Evolutionary conservation across 306 rosid genomes (phyloP), one percentile per base, ranked within the genome.

Genomic region (Quillaja saponaria): DNA sequence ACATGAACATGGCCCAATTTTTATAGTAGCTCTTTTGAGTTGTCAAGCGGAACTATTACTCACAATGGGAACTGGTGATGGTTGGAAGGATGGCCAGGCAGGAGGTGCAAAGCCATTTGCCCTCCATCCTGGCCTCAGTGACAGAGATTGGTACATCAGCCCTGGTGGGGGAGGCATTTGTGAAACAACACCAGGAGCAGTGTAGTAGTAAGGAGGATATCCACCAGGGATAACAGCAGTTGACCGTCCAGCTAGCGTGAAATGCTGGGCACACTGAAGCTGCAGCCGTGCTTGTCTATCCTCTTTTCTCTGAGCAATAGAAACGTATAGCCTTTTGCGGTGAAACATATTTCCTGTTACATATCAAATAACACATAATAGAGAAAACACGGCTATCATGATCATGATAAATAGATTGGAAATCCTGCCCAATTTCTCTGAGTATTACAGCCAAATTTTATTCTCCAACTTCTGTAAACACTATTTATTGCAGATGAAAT

Each of bases 231-330:
- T 69, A 63, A 76, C 53, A 61, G 90, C 40, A 62, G 90, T 42
- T 16, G 94, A 76, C 56, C 85, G 80, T 51, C 85, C 85, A 13
- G 76, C 46, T 48, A 85, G 59, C 82, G 96, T 46, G 70, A 68
- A 62, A 74, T 34, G 82, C 63, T 84, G 97, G 25, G 90, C 83
- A 45, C 75, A 69, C 20, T 80, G 91, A 54, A 81, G 73, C 78
- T 87, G 88, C 75, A 87, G 55, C 59, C 82, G 90, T 56, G 72
- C 83, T 61, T 82, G 84, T 71, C 97, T 87, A 37, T 87, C 97
- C 80, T 82, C 95, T 76, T 87, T 91, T 80, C 81, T 84, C 67
- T 91, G 96, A 76, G 97, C 97, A 39, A 84, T 78, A 50, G 95
- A 85, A 64, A 85, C 95, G 69, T 85, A 88, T 35, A 91, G 69